Evolutionary conservation across 345 rosid species (phyloP).

Genomic region (Bruguiera sexangula): DNA sequence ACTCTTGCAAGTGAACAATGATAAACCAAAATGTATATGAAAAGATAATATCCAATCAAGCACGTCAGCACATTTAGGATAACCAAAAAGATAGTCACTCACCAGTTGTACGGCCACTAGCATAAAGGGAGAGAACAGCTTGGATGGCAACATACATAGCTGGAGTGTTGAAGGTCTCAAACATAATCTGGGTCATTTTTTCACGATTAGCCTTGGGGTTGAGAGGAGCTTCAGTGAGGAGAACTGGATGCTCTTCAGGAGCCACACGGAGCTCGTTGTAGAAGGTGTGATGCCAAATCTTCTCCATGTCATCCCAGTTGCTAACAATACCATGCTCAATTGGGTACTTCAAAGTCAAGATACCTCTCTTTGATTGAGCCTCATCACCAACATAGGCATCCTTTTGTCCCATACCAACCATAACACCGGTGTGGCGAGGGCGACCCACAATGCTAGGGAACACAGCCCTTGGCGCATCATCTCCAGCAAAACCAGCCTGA

Average conservation of each 20-base stretch:
- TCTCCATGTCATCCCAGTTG: slow-evolving; percentile 72
- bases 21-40: too few relatives aligned
- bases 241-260: slow-evolving; percentile 72
- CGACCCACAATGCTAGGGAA: slow-evolving; percentile 59
- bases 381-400: slow-evolving; percentile 73
- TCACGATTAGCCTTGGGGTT: slow-evolving; percentile 79
- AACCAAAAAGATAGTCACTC: slow-evolving; percentile 8
- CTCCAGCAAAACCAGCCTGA: slow-evolving; percentile 60
- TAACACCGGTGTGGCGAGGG: slow-evolving; percentile 56
- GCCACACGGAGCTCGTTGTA: slow-evolving; percentile 73
- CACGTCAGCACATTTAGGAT: too few relatives aligned
- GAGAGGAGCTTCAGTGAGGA: slow-evolving; percentile 76
- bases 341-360: slow-evolving; percentile 58
- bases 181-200: slow-evolving; percentile 68
- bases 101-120: slow-evolving; percentile 80
- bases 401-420: slow-evolving; percentile 63
- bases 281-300: slow-evolving; percentile 59
- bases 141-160: slow-evolving; percentile 62
- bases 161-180: slow-evolving; percentile 58
- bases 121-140: slow-evolving; percentile 69
- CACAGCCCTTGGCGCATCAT: slow-evolving; percentile 56
- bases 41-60: too few relatives aligned
- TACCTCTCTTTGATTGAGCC: slow-evolving; percentile 71
- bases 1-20: too few relatives aligned
- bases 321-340: slow-evolving; percentile 62